Evolutionary conservation across 495 filamentous ascomycete genomes (phyloP).

Genomic region (Penicillium soppii): DNA sequence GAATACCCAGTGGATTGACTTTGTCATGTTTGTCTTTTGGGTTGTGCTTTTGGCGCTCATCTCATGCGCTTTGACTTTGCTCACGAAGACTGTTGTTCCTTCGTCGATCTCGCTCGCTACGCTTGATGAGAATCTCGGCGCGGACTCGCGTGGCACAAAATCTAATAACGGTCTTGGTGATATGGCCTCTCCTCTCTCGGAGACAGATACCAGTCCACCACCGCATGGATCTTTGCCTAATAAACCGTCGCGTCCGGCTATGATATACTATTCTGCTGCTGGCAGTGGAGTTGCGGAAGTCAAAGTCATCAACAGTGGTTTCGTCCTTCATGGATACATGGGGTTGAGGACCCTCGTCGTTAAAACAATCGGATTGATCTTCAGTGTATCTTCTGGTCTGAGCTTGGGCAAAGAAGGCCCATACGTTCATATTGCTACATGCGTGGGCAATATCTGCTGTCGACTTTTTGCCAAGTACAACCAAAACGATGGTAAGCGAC

Average conservation of each 20-base stretch:
- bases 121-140: constrained; percentile 76
- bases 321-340: constrained; percentile 94
- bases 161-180: constrained; percentile 25
- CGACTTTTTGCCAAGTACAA: constrained; percentile 92
- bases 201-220: constrained; percentile 28
- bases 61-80: constrained; percentile 77
- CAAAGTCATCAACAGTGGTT: constrained; percentile 94
- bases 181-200: constrained; percentile 34
- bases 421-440: constrained; percentile 95
- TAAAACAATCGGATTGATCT: constrained; percentile 79
- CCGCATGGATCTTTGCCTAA: constrained; percentile 23
- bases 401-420: constrained; percentile 96
- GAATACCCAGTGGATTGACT: constrained; percentile 63
- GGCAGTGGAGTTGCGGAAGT: constrained; percentile 97
- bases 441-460: constrained; percentile 92
- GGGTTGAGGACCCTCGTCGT: constrained; percentile 84
- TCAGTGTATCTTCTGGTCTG: constrained; percentile 89
- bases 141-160: constrained; percentile 46
- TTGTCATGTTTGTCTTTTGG: constrained; percentile 65
- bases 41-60: constrained; percentile 71
- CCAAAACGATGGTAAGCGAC: constrained; percentile 83
- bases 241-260: constrained; percentile 55
- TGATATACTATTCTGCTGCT: constrained; percentile 93
- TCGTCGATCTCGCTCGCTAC: constrained; percentile 83
- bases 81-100: constrained; percentile 87